Evolutionary conservation across 768 basidiomycete genomes (phyloP).

Genomic region (Kwoniella shandongensis): DNA sequence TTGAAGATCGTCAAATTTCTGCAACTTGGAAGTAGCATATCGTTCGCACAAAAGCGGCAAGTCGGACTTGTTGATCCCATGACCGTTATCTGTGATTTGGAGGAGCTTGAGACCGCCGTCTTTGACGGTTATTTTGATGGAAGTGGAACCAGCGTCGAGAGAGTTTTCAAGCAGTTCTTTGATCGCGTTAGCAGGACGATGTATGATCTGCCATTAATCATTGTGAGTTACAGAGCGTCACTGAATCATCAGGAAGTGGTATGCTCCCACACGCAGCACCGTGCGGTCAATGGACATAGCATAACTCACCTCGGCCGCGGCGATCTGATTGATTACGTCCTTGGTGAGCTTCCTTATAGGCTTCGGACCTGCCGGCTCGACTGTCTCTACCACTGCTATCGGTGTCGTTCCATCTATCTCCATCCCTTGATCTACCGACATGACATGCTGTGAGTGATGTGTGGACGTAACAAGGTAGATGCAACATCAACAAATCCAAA

Average conservation of each 20-base stretch:
- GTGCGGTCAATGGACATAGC: neutral
- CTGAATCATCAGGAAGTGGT: neutral
- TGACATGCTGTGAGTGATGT: conserved; percentile 3
- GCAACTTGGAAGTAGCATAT: conserved; percentile 92
- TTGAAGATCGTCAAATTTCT: conserved; percentile 79
- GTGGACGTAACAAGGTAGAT: too few species aligned
- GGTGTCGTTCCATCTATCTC: conserved; percentile 22
- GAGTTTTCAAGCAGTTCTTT: conserved; percentile 95
- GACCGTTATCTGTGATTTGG: conserved; percentile 95
- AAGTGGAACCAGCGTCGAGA: conserved; percentile 87
- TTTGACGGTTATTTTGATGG: conserved; percentile 82
- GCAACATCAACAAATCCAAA: too few species aligned
- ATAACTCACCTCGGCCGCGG: conserved; percentile 61
- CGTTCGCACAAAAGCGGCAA: conserved; percentile 87
- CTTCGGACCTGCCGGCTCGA: conserved; percentile 42
- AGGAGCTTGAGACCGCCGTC: conserved; percentile 93
- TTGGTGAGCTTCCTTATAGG: conserved; percentile 73
- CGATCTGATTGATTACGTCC: conserved; percentile 85
- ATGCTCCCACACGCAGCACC: too few species aligned
- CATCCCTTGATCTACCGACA: conserved; percentile 10
- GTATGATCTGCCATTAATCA: conserved; percentile 66
- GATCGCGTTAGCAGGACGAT: conserved; percentile 86
- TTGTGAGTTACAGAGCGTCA: neutral
- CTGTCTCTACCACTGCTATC: conserved; percentile 7
- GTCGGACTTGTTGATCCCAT: conserved; percentile 85